Percentiles rank a stretch among this genome's conserved stretches.
Evolutionary conservation across 2,329 filamentous ascomycete genomes (phyloP).

Genomic region (Pseudogymnoascus destructans): DNA sequence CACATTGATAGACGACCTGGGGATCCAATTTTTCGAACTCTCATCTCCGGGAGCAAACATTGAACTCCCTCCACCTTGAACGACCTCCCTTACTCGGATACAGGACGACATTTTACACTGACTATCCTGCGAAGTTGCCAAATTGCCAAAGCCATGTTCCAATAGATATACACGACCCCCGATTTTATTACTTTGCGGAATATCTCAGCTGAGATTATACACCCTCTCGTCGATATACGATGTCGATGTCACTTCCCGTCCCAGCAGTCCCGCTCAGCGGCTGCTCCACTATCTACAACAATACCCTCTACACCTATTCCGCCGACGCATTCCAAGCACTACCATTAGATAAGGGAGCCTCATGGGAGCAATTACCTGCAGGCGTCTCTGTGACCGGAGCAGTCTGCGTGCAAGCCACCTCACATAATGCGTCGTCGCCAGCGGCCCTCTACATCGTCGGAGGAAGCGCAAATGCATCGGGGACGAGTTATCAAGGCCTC

Average conservation of each 20-base stretch:
- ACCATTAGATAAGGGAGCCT: constrained; percentile 49
- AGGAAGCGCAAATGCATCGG: constrained; percentile 41
- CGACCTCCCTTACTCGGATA: neutral
- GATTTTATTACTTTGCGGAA: neutral
- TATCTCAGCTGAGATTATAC: constrained; percentile 2
- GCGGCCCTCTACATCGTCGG: constrained; percentile 71
- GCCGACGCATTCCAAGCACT: constrained; percentile 63
- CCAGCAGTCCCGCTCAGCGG: constrained; percentile 60
- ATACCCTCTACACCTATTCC: constrained; percentile 77
- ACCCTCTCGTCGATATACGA: neutral
- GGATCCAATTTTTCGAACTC: neutral
- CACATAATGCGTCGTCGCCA: constrained; percentile 40
- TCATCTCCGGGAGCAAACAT: neutral
- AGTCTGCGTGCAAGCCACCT: constrained; percentile 60
- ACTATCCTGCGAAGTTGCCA: constrained; percentile 1
- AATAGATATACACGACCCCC: neutral
- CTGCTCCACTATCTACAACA: constrained; percentile 69
- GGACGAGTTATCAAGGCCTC: constrained; percentile 53
- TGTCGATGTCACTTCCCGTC: constrained; percentile 39
- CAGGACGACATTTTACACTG: neutral
- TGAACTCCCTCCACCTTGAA: neutral
- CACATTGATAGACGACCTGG: neutral
- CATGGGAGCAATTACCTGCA: constrained; percentile 54
- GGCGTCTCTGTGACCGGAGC: constrained; percentile 62
- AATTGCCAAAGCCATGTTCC: constrained; percentile 1